Percentiles rank a stretch among this genome's conserved stretches.
Evolutionary conservation across 2,329 filamentous ascomycete genomes (phyloP).

Genomic region (Hypoxylon sp.): DNA sequence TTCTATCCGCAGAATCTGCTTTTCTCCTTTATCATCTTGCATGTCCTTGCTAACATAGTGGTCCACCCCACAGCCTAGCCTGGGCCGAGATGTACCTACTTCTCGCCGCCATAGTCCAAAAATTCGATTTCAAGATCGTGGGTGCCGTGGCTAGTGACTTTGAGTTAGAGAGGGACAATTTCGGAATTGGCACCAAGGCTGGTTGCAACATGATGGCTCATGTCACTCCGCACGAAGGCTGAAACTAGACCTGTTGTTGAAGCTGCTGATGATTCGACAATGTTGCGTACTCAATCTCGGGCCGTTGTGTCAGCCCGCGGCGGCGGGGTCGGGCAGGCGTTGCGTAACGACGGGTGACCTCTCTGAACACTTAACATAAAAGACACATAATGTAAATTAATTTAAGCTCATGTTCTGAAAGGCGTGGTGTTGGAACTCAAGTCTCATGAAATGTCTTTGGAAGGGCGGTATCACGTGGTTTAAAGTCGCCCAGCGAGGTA

Average conservation of each 20-base stretch:
- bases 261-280: too few relatives aligned
- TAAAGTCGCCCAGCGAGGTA: neutral
- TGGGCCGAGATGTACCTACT: conserved; percentile 45
- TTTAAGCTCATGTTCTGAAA: too few relatives aligned
- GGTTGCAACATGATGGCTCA: neutral
- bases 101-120: conserved; percentile 32
- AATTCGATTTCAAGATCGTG: conserved; percentile 39
- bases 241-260: too few relatives aligned
- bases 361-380: too few relatives aligned
- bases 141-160: conserved; percentile 37
- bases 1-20: conserved; percentile 18
- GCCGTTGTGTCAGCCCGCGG: too few relatives aligned
- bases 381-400: too few relatives aligned
- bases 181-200: conserved; percentile 33
- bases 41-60: conserved; percentile 4
- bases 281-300: too few relatives aligned
- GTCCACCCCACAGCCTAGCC: conserved; percentile 35
- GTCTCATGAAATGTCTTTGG: neutral
- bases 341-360: neutral
- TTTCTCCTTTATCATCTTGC: neutral
- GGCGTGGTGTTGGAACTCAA: too few relatives aligned
- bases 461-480: neutral
- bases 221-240: neutral
- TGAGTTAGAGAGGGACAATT: conserved; percentile 37
- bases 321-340: too few relatives aligned